A percentile compares a stretch with the other conserved stretches of the same genome.
phyloP scores from a whole-genome alignment of 306 rosid genomes.

The Parietaria judaica region DNA sequence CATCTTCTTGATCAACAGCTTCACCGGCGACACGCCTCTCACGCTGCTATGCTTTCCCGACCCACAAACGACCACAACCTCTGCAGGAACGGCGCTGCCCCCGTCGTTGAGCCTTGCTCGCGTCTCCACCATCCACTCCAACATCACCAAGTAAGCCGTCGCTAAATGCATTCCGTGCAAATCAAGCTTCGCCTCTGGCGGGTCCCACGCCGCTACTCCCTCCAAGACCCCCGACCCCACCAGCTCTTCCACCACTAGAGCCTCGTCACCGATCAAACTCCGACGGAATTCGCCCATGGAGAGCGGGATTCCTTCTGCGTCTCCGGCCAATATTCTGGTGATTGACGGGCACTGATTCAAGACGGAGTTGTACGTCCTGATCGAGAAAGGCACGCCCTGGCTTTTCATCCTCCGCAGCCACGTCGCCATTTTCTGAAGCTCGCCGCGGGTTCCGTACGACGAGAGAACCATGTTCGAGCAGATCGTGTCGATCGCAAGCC shows the following conservation, averaged over 20 bases:
- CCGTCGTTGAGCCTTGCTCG: slow-evolving; percentile 25
- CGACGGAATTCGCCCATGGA: slow-evolving; percentile 35
- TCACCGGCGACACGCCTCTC: slow-evolving; percentile 60
- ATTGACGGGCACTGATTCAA: slow-evolving; percentile 48
- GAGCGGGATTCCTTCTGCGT: slow-evolving; percentile 29
- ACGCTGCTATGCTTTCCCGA: slow-evolving; percentile 72
- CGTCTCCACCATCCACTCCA: slow-evolving; percentile 72
- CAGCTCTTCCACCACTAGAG: slow-evolving; percentile 51
- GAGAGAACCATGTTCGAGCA: slow-evolving; percentile 77
- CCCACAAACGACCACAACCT: slow-evolving; percentile 57
- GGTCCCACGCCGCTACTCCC: slow-evolving; percentile 57
- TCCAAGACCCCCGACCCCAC: slow-evolving; percentile 36
- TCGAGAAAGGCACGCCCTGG: slow-evolving; percentile 38
- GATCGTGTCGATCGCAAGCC: slow-evolving; percentile 43
- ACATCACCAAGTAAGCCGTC: slow-evolving; percentile 52
- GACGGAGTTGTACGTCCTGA: slow-evolving; percentile 66
- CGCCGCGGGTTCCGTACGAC: slow-evolving; percentile 48
- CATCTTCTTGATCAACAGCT: slow-evolving; percentile 57
- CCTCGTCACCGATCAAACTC: slow-evolving; percentile 48
- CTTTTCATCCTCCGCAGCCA: slow-evolving; percentile 61
- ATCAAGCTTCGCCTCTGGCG: slow-evolving; percentile 66
- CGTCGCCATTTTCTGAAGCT: slow-evolving; percentile 43
- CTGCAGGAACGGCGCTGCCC: slow-evolving; percentile 22
- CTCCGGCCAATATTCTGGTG: slow-evolving; percentile 31
- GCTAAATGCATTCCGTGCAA: slow-evolving; percentile 72